Base-by-base conservation (phyloP, 192 early-diverging fungal species). In the Coemansia sp. region DNA sequence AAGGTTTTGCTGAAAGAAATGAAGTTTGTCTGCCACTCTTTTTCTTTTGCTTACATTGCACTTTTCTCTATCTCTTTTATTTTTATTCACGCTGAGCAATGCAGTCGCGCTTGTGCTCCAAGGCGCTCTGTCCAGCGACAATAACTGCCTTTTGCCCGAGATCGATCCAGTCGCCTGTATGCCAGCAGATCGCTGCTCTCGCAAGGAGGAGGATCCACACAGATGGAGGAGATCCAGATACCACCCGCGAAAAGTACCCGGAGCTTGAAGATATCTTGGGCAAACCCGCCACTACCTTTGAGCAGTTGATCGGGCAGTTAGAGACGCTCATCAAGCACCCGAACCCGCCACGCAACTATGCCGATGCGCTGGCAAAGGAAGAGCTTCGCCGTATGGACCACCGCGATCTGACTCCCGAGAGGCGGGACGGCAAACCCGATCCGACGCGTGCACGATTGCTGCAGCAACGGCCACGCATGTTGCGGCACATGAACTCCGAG, bases 301-400 rank as follows among this genome's bases (percentile, higher is more conserved):
- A 42, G 23, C 61, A 82, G 62, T 46, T 82, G 59, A 60, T 82
- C 3, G 65, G 51, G 5, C 79, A 77, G 69, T 61, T 82, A 2
- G 79, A 82, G 39, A 63, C 50, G 7, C 62, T 77, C 18, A 66
- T 82, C 59, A 77, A 77, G 43, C 71, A 82, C 24, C 79, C 79
- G 16, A 73, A 65, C 14, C 79, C 79, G n/a, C 79, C 79, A 23
- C 67, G 68, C 14, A 82, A 73, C 62, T 82, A 82, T 13, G 79
- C 62, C 18, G 79, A 82, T 63, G 79, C 79, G n/a, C 56, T 82
- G 58, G 79, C 71, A 62, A 82, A 82, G 56, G 69, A 73, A 38
- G 73, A 77, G 71, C 60, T 76, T 51, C 79, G 74, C 23, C 57
- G 66, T 13, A 45, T 48, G 33, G 79, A 73, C 40, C 36, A 38